Evolutionary conservation across 164 flowering plant genomes (phyloP).

Genomic region (Vitis labrusca): DNA sequence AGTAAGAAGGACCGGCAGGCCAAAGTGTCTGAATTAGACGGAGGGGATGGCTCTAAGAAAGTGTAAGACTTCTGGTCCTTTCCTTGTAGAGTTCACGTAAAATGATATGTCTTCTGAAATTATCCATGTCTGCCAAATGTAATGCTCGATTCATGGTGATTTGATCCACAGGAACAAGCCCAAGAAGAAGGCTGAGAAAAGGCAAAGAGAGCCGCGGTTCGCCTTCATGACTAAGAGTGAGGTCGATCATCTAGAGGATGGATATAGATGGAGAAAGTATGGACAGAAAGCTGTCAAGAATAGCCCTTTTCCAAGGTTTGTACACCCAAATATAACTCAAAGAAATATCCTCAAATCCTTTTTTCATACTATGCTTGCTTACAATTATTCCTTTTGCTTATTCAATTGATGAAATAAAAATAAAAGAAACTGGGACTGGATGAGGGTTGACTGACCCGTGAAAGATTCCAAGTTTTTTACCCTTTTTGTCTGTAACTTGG

Average conservation of each 20-base stretch:
- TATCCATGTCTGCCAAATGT: no score
- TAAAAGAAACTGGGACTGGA: no score
- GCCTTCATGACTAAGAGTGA: conserved; percentile 94
- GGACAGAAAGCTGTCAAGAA: conserved; percentile 88
- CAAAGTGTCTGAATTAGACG: conserved; percentile 29
- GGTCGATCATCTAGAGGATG: conserved; percentile 90
- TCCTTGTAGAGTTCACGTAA: not conserved
- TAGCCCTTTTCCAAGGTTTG: conserved; percentile 77
- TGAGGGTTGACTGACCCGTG: no score
- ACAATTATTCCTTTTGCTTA: no score
- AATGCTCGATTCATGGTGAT: not conserved
- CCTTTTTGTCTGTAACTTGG: no score
- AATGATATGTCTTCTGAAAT: not conserved
- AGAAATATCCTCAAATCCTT: no score
- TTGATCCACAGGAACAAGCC: conserved; percentile 37
- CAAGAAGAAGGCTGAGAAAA: conserved; percentile 69
- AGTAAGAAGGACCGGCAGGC: conserved; percentile 33
- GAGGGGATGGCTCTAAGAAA: conserved; percentile 48
- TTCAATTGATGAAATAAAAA: no score
- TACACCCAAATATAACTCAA: not conserved
- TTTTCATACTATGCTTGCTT: no score
- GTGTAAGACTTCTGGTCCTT: conserved; percentile 32
- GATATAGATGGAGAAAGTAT: conserved; percentile 89
- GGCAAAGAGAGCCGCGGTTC: conserved; percentile 62
- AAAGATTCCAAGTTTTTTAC: no score